Evolutionary conservation across 805 yeast genomes (phyloP).

Genomic region (Yamadazyma nakazawae): DNA sequence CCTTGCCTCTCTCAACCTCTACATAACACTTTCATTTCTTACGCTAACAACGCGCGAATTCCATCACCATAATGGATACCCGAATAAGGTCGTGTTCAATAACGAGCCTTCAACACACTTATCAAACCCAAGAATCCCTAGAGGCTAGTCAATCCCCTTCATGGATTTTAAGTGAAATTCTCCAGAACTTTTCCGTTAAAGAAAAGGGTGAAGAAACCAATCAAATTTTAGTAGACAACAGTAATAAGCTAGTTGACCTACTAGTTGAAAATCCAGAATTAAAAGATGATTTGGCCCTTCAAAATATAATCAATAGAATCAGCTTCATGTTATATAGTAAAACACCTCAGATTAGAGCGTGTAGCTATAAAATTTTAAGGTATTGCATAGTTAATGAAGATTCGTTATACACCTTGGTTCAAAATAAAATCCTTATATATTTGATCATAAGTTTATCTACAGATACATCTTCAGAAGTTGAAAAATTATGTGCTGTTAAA

Average conservation of each 20-base stretch:
- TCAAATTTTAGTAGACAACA: conserved; percentile 5
- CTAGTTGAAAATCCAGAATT: conserved; percentile 57
- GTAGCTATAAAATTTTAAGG: conserved; percentile 74
- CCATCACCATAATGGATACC: conserved; percentile 10
- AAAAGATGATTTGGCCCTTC: conserved; percentile 59
- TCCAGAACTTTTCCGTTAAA: conserved; percentile 49
- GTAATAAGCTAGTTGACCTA: conserved; percentile 58
- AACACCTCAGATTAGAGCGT: conserved; percentile 61
- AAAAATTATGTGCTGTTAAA: conserved; percentile 75
- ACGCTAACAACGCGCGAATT: background rate
- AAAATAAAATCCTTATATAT: conserved; percentile 57
- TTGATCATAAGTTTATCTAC: conserved; percentile 63
- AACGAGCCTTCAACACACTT: conserved; percentile 9
- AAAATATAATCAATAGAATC: conserved; percentile 54
- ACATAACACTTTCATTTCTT: background rate
- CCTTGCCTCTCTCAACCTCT: no score
- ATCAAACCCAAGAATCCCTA: background rate
- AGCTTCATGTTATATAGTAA: conserved; percentile 58
- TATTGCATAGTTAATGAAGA: conserved; percentile 54
- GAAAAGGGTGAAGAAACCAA: conserved; percentile 39
- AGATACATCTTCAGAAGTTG: conserved; percentile 51
- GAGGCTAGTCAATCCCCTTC: conserved; percentile 31
- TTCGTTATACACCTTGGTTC: conserved; percentile 52
- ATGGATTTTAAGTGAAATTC: conserved; percentile 60
- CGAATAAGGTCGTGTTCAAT: conserved; percentile 16